A percentile compares a stretch with the other conserved stretches of the same genome.
phyloP scores from a whole-genome alignment of 2,329 filamentous ascomycete species.

The Ophiostoma montium region DNA sequence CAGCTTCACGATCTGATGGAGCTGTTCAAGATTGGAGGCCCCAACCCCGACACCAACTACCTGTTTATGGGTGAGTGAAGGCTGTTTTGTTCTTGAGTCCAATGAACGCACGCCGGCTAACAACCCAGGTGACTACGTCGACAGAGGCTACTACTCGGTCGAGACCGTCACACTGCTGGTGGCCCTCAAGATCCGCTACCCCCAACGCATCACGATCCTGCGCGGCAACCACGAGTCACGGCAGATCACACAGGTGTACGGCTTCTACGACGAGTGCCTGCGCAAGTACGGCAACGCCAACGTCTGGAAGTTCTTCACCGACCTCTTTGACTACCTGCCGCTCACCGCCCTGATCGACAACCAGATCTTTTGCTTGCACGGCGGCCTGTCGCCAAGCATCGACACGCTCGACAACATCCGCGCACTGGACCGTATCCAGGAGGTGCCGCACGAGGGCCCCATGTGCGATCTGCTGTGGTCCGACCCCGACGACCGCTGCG shows the following conservation, averaged over 20 bases:
- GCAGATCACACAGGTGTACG: slow-evolving; percentile 98
- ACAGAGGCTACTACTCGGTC: slow-evolving; percentile 96
- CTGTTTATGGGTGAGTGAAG: slow-evolving; percentile 97
- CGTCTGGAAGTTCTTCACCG: slow-evolving; percentile 98
- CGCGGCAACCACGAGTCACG: slow-evolving; percentile 98
- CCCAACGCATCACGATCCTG: slow-evolving; percentile 93
- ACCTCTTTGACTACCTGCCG: slow-evolving; percentile 96
- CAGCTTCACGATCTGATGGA: slow-evolving; percentile 99
- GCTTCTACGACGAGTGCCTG: slow-evolving; percentile 98
- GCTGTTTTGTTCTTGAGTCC: too few relatives aligned
- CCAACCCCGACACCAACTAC: slow-evolving; percentile 97
- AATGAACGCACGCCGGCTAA: too few relatives aligned
- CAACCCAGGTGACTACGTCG: slow-evolving; percentile 89
- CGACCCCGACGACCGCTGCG: slow-evolving; percentile 90
- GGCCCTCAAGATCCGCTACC: slow-evolving; percentile 94
- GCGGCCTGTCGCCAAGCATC: slow-evolving; percentile 89
- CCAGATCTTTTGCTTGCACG: slow-evolving; percentile 98
- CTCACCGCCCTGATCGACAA: slow-evolving; percentile 96
- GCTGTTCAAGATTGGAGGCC: slow-evolving; percentile 96
- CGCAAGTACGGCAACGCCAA: slow-evolving; percentile 98
- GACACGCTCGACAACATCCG: slow-evolving; percentile 93
- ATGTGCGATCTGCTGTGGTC: slow-evolving; percentile 99
- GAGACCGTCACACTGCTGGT: slow-evolving; percentile 96
- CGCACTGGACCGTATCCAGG: slow-evolving; percentile 89
- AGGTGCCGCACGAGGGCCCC: slow-evolving; percentile 93